These are phyloP conservation scores for Aspergillus pseudoviridinutans DNA, from an alignment of 2,329 filamentous ascomycete species.

Conservation along the genomic window DNA sequence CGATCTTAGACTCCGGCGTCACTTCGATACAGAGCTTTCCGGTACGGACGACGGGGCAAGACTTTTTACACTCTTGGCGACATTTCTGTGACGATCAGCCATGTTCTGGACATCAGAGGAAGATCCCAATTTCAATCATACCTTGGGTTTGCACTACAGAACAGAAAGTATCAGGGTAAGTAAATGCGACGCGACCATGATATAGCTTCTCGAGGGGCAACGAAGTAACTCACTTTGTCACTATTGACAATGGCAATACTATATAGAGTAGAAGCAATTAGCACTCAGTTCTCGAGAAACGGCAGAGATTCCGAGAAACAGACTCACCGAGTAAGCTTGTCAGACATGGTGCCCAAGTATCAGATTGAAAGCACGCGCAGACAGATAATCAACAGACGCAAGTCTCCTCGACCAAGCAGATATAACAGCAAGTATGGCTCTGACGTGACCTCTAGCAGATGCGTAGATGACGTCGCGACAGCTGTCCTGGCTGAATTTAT, in stretches of 20 bases:
- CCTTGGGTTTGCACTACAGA: constrained; percentile 79
- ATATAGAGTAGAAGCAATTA: constrained; percentile 18
- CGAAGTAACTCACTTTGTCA: constrained; percentile 71
- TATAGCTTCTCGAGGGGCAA: constrained; percentile 34
- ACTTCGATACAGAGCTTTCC: constrained; percentile 99
- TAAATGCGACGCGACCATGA: constrained; percentile 33
- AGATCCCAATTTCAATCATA: constrained; percentile 34
- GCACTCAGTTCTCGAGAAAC: neutral
- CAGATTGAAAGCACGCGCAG: constrained; percentile 9
- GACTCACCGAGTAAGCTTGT: constrained; percentile 85
- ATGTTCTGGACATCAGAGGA: neutral
- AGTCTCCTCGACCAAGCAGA: constrained; percentile 1
- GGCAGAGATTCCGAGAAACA: constrained; percentile 24
- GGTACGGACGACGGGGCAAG: constrained; percentile 92
- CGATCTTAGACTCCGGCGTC: constrained; percentile 78
- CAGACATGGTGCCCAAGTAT: constrained; percentile 63
- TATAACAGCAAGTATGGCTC: constrained; percentile 4
- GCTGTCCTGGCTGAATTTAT: constrained; percentile 7
- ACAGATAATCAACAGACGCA: constrained; percentile 3
- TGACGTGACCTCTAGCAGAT: constrained; percentile 2
- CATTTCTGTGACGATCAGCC: constrained; percentile 67
- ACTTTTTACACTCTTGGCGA: constrained; percentile 98
- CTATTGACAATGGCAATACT: constrained; percentile 98
- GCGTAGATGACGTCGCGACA: constrained; percentile 12
- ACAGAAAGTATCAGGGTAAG: constrained; percentile 36